A percentile compares a stretch with the other conserved stretches of the same genome.
phyloP scores from a whole-genome alignment of 192 early-diverging fungal species.

The Coemansia guatemalensis region DNA sequence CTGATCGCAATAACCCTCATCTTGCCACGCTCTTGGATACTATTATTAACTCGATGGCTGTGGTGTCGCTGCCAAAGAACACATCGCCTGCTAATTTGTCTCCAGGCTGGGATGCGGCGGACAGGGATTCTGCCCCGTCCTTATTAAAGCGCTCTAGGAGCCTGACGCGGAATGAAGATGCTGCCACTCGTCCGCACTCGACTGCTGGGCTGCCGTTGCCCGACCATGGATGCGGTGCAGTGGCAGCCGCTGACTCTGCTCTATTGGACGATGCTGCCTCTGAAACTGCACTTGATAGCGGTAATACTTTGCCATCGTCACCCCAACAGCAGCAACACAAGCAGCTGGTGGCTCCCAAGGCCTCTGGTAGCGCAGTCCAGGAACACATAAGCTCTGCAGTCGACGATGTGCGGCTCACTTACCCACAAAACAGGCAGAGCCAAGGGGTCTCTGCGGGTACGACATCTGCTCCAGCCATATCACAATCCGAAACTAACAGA shows the following conservation, averaged over 20 bases:
- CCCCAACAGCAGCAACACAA: conserved; percentile 5
- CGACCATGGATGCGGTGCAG: conserved; percentile 15
- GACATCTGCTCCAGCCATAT: not conserved
- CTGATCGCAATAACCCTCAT: conserved; percentile 44
- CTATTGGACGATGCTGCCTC: conserved; percentile 5
- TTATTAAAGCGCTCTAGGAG: conserved; percentile 35
- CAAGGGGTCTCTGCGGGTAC: not conserved
- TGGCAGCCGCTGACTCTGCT: conserved; percentile 8
- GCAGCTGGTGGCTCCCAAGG: not conserved
- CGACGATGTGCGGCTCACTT: not conserved
- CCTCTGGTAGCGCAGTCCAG: not conserved
- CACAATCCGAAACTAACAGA: not conserved
- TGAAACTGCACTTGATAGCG: not conserved
- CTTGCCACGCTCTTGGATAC: conserved; percentile 40
- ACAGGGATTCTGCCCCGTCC: not conserved
- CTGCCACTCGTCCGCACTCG: conserved; percentile 21
- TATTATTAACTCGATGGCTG: conserved; percentile 40
- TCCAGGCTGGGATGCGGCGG: not conserved
- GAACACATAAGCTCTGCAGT: not conserved
- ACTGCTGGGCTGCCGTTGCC: conserved; percentile 31
- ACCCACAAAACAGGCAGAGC: not conserved
- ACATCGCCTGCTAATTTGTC: not conserved
- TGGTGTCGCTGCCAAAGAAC: not conserved
- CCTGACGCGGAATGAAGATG: conserved; percentile 29
- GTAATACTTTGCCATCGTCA: not conserved